A percentile compares a stretch with the other conserved stretches of the same genome.
Evolutionary conservation across 139 green algal genomes (phyloP).

Genomic region (Chlamydomonas applanata): DNA sequence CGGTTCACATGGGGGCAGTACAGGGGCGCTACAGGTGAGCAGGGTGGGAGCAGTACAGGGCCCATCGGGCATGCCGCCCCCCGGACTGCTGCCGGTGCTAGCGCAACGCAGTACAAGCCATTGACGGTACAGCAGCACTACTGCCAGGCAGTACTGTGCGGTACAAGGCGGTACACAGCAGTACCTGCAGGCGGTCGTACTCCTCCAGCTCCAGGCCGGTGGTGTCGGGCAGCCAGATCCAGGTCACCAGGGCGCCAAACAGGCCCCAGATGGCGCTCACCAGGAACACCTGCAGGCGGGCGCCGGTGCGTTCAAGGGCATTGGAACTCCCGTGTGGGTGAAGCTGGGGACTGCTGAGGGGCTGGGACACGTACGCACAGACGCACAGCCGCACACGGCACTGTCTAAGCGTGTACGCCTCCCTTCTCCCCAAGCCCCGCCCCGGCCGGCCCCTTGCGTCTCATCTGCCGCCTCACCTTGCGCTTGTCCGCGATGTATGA

Average conservation of each 20-base stretch:
- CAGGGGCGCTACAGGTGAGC: not conserved
- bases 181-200: slow-evolving; percentile 47
- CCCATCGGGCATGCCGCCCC: too few species aligned
- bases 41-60: not conserved
- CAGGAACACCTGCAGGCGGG: slow-evolving; percentile 15
- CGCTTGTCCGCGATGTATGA: slow-evolving; percentile 15
- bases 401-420: too few species aligned
- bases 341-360: not conserved
- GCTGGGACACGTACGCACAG: not conserved
- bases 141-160: too few species aligned
- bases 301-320: too few species aligned
- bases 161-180: not conserved
- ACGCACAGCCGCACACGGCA: too few species aligned
- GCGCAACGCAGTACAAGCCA: too few species aligned
- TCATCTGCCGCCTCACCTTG: slow-evolving; percentile 6
- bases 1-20: not conserved
- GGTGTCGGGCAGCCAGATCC: slow-evolving; percentile 55
- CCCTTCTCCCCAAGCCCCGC: too few species aligned
- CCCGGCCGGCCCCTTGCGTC: too few species aligned
- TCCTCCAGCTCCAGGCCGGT: slow-evolving; percentile 61
- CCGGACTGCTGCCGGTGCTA: too few species aligned
- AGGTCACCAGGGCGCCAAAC: slow-evolving; percentile 2
- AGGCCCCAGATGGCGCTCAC: slow-evolving; percentile 19
- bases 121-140: too few species aligned
- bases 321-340: not conserved